Conservation (phyloP, 1,284 basidiomycete genomes). For the Leccinum pallidistipes region DNA sequence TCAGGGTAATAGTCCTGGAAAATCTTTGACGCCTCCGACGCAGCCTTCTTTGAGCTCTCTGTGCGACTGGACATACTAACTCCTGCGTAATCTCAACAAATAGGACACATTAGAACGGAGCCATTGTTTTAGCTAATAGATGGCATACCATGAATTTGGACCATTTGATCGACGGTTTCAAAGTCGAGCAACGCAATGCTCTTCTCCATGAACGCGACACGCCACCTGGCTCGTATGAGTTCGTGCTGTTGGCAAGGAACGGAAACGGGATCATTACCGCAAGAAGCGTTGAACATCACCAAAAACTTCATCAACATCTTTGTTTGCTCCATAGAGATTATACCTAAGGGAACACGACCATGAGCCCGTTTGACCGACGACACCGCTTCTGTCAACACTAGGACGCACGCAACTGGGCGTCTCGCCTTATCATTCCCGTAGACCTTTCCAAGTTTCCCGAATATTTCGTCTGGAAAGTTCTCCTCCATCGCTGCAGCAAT, state of each 20-base stretch:
- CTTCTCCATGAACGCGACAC: slow-evolving; percentile 73
- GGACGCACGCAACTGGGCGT: slow-evolving; percentile 59
- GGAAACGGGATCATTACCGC: slow-evolving; percentile 44
- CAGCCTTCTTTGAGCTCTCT: slow-evolving; percentile 72
- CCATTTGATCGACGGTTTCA: slow-evolving; percentile 66
- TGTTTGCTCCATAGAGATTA: slow-evolving; percentile 69
- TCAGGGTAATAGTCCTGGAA: slow-evolving; percentile 78
- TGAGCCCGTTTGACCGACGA: background rate
- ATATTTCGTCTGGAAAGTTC: slow-evolving; percentile 62
- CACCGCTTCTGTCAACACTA: slow-evolving; percentile 12
- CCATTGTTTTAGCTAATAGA: background rate
- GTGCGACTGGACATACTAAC: slow-evolving; percentile 64
- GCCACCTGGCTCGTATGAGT: slow-evolving; percentile 52
- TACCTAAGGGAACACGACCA: slow-evolving; percentile 45
- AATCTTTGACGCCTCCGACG: slow-evolving; percentile 65
- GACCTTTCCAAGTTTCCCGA: slow-evolving; percentile 62
- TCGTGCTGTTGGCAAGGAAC: background rate
- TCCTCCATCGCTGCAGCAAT: slow-evolving; percentile 61
- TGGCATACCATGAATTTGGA: slow-evolving; percentile 68
- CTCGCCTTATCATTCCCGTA: slow-evolving; percentile 68
- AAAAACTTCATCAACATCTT: slow-evolving; percentile 66
- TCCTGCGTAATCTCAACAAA: slow-evolving; percentile 68
- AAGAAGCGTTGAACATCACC: slow-evolving; percentile 71
- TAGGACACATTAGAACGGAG: background rate
- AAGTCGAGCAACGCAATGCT: slow-evolving; percentile 67